These are phyloP conservation scores for Penicillium maclennaniae DNA, from an alignment of 495 filamentous ascomycete genomes.

Conservation along the genomic window DNA sequence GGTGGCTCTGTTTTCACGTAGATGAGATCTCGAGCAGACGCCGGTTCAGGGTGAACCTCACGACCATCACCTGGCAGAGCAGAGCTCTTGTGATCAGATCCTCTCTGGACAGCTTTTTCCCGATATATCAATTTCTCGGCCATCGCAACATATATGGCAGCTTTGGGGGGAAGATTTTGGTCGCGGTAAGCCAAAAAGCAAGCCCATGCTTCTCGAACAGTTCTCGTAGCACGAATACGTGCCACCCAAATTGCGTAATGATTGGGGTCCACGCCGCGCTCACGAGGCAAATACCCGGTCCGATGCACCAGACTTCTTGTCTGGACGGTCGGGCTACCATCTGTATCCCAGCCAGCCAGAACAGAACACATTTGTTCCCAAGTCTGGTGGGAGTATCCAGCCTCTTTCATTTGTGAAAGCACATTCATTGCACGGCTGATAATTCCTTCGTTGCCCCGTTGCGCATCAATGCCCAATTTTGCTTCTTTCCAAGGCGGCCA, in stretches of 20 bases:
- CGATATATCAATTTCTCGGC: slow-evolving; percentile 54
- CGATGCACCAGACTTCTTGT: slow-evolving; percentile 43
- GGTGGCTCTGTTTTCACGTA: slow-evolving; percentile 57
- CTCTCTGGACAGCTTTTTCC: slow-evolving; percentile 23
- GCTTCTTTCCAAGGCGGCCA: slow-evolving; percentile 75
- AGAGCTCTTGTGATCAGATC: slow-evolving; percentile 19
- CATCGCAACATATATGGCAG: slow-evolving; percentile 55
- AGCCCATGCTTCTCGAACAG: slow-evolving; percentile 68
- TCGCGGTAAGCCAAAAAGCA: slow-evolving; percentile 58
- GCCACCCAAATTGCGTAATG: slow-evolving; percentile 51
- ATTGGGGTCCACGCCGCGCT: slow-evolving; percentile 9
- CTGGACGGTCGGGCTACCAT: slow-evolving; percentile 67
- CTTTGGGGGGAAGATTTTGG: slow-evolving; percentile 25
- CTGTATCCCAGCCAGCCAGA: slow-evolving; percentile 64
- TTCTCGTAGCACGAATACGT: slow-evolving; percentile 62
- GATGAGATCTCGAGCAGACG: slow-evolving; percentile 53
- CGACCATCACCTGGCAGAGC: slow-evolving; percentile 57
- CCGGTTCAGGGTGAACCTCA: slow-evolving; percentile 54
- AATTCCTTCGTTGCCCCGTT: slow-evolving; percentile 52
- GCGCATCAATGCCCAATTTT: slow-evolving; percentile 53
- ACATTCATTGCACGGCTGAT: slow-evolving; percentile 56
- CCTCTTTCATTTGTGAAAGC: slow-evolving; percentile 57
- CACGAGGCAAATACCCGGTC: slow-evolving; percentile 17
- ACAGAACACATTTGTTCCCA: slow-evolving; percentile 59
- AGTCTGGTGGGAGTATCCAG: slow-evolving; percentile 50